Base-by-base conservation (phyloP, 306 rosid species). In the Ziziphus jujuba region DNA sequence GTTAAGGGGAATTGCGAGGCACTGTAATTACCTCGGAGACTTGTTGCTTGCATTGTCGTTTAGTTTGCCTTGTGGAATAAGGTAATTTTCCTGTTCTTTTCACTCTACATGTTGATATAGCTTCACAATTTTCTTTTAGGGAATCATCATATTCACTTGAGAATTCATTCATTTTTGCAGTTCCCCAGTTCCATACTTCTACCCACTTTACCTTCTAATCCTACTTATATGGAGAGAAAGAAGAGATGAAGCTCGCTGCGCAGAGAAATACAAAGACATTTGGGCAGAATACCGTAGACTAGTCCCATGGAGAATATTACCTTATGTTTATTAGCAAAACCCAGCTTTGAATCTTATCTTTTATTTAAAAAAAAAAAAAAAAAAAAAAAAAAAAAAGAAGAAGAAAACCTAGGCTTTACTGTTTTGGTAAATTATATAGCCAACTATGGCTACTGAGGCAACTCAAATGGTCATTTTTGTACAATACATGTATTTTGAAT, bases 251-350 rank as follows among this genome's bases (percentile, higher is more conserved):
- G 90, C 91, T 81, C 96, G 97, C 10, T 92, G 98, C 50, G 96
- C 96, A 1, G 84, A 84, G 81, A 92, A 92, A 65, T 92, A 92
- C 56, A 86, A 62, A 82, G 98, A 92, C 34, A 80, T 84, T 71
- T 92, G 98, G 98, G 70, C 68, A 1, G 84, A 90, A 75, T 92
- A 90, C 65, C 13, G 95, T 8, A 67, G 61, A 44, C 91, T 81
- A 65, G 98, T 92, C 73, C 96, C 98, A 10, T 92, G 96, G 97
- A 89, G 97, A 86, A 92, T 92, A 72, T 70, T 92, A 61, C 98
- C 98, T 56, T 87, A 80, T 60, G 80, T 84, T 54, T 84, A 82
- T 60, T 87, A 72, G 70, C 56, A 35, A 66, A 55, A 5, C 16
- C 2, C 2, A 16, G 55, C 65, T 40, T 13, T 70, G 53, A 9